Evolutionary conservation across 2,329 filamentous ascomycete genomes (phyloP), one percentile per base, ranked within the genome.

Genomic region (Colletotrichum euphorbiae): DNA sequence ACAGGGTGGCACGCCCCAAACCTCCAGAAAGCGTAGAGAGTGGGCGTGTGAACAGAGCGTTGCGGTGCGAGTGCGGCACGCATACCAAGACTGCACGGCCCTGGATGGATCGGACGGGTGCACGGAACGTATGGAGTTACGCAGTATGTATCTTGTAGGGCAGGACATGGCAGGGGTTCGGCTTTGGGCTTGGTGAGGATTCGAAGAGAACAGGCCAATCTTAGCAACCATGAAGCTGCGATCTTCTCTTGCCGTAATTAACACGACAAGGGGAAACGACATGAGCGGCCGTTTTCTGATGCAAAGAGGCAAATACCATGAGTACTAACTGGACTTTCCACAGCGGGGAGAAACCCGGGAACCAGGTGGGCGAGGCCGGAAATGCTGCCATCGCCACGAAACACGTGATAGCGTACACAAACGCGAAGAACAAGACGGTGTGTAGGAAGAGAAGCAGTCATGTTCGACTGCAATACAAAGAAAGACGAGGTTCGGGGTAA

Each of bases 51-150:
- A 19, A 52, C 21, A 45, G 19, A 55, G 59, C 61, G 36, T 19
- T 13, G 33, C 52, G 24, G 45, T 55, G 19, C 38, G 13, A 31
- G 48, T 65, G 42, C 40, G 28, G 62, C 48, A 15, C 46, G n/a
- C 17, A 45, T n/a, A 45, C 51, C 51, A 28, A 36, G 19, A 31
- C 60, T 42, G 31, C 48, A 42, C 46, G 42, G 24, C 17, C 54
- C 42, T 43, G 51, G 51, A 51, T 43, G 51, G 51, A 51, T 52
- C 40, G 40, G 31, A 21, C 51, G 36, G 63, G 58, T 60, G 55
- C 46, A 65, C 55, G 55, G 62, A 54, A 60, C 45, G 15, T 19
- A 63, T 63, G 60, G 60, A 46, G 60, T 52, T 57, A n/a, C n/a
- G n/a, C n/a, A n/a, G n/a, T n/a, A n/a, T n/a, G n/a, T n/a, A 33